phyloP scores from a whole-genome alignment of 176 grass and related monocot species.

The Elymus sibiricus region DNA sequence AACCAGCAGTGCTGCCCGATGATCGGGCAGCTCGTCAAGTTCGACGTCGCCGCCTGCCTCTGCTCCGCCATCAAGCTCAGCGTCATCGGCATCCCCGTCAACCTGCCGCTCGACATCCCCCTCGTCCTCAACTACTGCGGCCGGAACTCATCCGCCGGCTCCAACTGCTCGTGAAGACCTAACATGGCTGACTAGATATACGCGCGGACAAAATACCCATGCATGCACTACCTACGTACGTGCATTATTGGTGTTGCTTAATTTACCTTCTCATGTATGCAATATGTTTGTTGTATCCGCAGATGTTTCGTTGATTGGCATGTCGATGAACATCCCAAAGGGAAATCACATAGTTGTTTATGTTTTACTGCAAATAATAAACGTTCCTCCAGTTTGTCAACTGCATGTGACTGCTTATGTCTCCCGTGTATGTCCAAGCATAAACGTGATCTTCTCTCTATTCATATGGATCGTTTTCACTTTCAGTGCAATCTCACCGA shows the following conservation, averaged over 20 bases:
- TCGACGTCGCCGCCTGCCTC: constrained; percentile 52
- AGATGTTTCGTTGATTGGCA: background rate
- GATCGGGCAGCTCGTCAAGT: constrained; percentile 39
- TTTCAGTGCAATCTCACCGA: too few species aligned
- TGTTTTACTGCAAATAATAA: background rate
- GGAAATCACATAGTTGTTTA: background rate
- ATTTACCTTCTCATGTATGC: background rate
- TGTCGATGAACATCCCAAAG: background rate
- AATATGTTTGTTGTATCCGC: background rate
- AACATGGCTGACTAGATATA: background rate
- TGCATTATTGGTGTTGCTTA: background rate
- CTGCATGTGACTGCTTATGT: background rate
- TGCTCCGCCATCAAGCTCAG: constrained; percentile 54
- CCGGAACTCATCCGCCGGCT: constrained; percentile 24
- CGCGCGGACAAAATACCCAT: too few species aligned
- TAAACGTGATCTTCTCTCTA: too few species aligned
- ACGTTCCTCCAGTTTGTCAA: background rate
- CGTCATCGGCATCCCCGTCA: constrained; percentile 49
- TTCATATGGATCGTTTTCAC: too few species aligned
- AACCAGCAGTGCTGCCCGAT: constrained; percentile 55
- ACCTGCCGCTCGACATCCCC: constrained; percentile 56
- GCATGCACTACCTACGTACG: background rate
- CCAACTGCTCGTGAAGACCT: constrained; percentile 28
- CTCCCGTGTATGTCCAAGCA: background rate
- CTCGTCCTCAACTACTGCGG: constrained; percentile 66